Percentiles rank a stretch among this genome's conserved stretches.
These are phyloP conservation scores for Aspergillus sergii DNA, from an alignment of 2,329 filamentous ascomycete genomes.

Conservation along the genomic window DNA sequence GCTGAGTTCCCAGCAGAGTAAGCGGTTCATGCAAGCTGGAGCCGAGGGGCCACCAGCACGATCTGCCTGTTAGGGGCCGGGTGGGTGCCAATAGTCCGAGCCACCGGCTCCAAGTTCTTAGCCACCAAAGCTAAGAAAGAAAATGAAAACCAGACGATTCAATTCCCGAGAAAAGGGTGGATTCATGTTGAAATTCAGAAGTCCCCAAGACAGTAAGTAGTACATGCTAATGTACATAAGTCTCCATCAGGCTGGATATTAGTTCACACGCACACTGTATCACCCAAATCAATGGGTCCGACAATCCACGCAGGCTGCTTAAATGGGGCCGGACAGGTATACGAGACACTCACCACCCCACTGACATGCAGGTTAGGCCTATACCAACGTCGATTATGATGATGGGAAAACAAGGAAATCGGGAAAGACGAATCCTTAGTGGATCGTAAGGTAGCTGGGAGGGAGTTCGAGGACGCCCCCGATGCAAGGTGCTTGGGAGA, in stretches of 20 bases:
- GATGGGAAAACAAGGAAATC: not conserved
- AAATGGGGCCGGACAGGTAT: not conserved
- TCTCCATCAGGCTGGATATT: not conserved
- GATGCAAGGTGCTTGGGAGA: constrained; percentile 1
- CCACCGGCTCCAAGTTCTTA: constrained; percentile 15
- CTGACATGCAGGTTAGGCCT: constrained; percentile 5
- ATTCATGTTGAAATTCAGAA: not conserved
- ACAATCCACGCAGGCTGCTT: not conserved
- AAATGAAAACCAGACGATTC: not conserved
- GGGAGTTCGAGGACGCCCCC: not conserved
- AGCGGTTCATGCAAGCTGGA: constrained; percentile 27
- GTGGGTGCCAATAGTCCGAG: constrained; percentile 26
- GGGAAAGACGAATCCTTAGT: not conserved
- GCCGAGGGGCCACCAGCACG: constrained; percentile 26
- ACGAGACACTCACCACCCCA: not conserved
- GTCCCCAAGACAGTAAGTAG: not conserved
- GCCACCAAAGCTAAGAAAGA: constrained; percentile 13
- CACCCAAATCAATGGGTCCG: constrained; percentile 7
- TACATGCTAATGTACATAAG: not conserved
- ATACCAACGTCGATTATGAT: not conserved
- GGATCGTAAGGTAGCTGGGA: not conserved
- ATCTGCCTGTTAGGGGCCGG: constrained; percentile 26
- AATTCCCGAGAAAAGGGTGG: not conserved
- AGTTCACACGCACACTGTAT: constrained; percentile 17
- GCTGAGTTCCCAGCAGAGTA: constrained; percentile 21